These are phyloP conservation scores for Orbilia javanica DNA, from an alignment of 2,329 filamentous ascomycete species.

Conservation along the genomic window DNA sequence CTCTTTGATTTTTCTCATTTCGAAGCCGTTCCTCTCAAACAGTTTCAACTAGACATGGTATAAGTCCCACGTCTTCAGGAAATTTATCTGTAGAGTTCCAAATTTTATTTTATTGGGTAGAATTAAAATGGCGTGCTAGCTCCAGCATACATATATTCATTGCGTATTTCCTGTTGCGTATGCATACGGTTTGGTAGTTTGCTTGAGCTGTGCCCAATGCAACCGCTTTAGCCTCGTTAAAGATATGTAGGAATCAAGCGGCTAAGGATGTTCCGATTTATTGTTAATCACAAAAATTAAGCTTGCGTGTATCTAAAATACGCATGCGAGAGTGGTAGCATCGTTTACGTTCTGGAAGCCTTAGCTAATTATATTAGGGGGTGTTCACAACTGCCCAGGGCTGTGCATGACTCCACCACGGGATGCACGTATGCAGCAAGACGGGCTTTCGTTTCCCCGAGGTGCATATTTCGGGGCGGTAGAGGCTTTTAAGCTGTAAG, in stretches of 20 bases:
- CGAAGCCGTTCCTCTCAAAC: no score
- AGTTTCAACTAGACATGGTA: no score
- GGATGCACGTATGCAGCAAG: not conserved
- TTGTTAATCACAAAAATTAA: not conserved
- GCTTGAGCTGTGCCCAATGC: constrained; percentile 8
- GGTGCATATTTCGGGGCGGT: constrained; percentile 2
- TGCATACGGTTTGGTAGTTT: not conserved
- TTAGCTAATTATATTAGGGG: not conserved
- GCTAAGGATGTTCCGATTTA: not conserved
- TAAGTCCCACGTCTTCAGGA: no score
- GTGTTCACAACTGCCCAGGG: constrained; percentile 2
- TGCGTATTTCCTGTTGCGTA: not conserved
- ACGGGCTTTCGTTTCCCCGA: constrained; percentile 13
- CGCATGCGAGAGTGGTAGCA: not conserved
- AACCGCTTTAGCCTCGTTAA: constrained; percentile 10
- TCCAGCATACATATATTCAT: not conserved
- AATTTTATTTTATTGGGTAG: no score
- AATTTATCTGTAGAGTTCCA: no score
- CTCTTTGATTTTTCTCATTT: no score
- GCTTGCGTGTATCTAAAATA: not conserved
- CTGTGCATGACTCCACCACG: constrained; percentile 15
- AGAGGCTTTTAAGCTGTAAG: not conserved
- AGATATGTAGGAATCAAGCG: not conserved
- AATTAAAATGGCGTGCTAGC: constrained; percentile 1
- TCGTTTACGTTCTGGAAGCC: constrained; percentile 2